Evolutionary conservation across 371 early-diverging fungal genomes (phyloP).

Genomic region (Mortierella sp.): DNA sequence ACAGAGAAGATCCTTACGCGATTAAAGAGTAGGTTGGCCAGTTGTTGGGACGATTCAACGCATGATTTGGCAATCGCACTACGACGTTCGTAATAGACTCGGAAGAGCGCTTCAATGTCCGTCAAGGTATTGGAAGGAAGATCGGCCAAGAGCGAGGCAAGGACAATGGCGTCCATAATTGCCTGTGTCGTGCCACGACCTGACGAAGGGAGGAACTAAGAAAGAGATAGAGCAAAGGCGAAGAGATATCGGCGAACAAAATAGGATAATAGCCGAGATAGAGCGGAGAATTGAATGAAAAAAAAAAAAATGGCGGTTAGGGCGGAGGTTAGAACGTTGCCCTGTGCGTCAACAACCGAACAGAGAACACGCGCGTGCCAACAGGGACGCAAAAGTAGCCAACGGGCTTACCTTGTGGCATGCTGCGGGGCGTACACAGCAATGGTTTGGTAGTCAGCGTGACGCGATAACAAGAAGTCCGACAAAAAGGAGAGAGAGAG

Average conservation of each 20-base stretch:
- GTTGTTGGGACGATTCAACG: constrained; percentile 19
- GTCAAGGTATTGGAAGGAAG: constrained; percentile 32
- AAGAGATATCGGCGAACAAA: neutral
- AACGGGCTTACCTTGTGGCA: constrained; percentile 32
- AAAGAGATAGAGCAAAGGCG: too few species aligned
- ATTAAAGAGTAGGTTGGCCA: constrained; percentile 30
- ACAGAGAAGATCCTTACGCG: constrained; percentile 19
- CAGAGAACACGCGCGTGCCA: too few species aligned
- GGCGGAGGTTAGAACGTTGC: neutral
- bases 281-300: neutral
- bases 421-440: constrained; percentile 2
- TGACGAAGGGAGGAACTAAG: constrained; percentile 31
- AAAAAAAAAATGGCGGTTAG: neutral
- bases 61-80: constrained; percentile 28
- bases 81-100: constrained; percentile 34
- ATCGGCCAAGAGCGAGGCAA: constrained; percentile 33
- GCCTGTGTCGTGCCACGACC: constrained; percentile 38
- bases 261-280: neutral
- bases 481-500: neutral
- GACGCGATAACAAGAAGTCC: too few species aligned
- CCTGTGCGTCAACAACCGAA: neutral
- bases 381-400: too few species aligned
- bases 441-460: neutral
- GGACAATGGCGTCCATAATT: constrained; percentile 32
- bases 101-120: constrained; percentile 39